Conservation (phyloP, 2,329 filamentous ascomycete genomes). For the Fusarium anthophilum region DNA sequence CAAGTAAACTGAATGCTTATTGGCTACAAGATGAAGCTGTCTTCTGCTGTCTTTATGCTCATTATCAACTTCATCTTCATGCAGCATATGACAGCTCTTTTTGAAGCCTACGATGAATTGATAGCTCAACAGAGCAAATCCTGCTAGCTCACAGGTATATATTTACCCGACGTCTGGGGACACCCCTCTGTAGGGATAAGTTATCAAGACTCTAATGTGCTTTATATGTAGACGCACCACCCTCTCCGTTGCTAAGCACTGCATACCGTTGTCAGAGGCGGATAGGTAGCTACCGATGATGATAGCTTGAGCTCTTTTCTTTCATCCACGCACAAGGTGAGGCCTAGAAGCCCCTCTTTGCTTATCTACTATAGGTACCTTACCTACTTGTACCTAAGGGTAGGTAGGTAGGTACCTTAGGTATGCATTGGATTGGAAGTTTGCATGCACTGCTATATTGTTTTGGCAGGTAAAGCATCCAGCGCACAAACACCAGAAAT, state of each 20-base stretch:
- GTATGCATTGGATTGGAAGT: not conserved
- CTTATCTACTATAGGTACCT: not conserved
- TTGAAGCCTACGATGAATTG: not conserved
- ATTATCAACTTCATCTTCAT: not conserved
- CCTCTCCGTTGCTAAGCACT: not conserved
- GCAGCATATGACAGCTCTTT: not conserved
- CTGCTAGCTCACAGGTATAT: not conserved
- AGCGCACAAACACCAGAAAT: not conserved
- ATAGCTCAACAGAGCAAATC: not conserved
- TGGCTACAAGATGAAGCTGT: not conserved
- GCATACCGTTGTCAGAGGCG: not conserved
- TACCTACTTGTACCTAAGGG: not conserved
- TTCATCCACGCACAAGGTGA: not conserved
- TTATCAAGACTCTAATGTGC: slow-evolving; percentile 2
- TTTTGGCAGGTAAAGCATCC: slow-evolving; percentile 3
- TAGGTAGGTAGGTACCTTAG: too few species aligned
- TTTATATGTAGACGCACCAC: not conserved
- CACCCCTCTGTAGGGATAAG: not conserved
- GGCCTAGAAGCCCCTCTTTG: not conserved
- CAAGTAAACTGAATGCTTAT: not conserved
- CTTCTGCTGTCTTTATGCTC: not conserved
- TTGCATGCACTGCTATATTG: slow-evolving; percentile 1
- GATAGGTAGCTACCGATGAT: not conserved
- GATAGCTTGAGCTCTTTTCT: slow-evolving; percentile 3
- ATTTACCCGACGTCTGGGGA: not conserved